Evolutionary conservation across 257 asterid genomes (phyloP).

Genomic region (Scutellaria barbata): DNA sequence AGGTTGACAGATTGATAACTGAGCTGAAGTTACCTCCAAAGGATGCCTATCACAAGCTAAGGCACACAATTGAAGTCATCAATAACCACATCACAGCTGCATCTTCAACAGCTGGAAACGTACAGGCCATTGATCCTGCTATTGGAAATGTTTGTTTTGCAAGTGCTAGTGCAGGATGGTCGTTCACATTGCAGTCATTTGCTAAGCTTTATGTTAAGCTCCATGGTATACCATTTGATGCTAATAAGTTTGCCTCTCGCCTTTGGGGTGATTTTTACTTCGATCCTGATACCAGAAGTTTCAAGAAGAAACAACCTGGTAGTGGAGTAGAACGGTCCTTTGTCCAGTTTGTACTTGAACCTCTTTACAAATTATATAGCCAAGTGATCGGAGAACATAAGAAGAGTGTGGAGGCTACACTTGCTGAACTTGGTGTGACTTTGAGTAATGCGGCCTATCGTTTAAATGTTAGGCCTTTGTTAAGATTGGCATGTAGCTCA

Average conservation of each 20-base stretch:
- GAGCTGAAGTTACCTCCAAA: conserved; percentile 96
- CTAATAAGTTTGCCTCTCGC: conserved; percentile 83
- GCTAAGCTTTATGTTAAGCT: conserved; percentile 93
- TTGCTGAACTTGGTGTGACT: conserved; percentile 91
- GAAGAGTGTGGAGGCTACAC: conserved; percentile 94
- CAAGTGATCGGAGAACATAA: conserved; percentile 98
- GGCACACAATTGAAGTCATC: conserved; percentile 87
- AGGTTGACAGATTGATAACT: conserved; percentile 92
- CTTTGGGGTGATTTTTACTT: conserved; percentile 98
- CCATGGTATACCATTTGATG: conserved; percentile 93
- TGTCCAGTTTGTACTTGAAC: conserved; percentile 95
- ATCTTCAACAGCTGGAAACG: conserved; percentile 91
- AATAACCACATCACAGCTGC: conserved; percentile 82
- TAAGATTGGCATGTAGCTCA: conserved; percentile 90
- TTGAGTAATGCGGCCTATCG: conserved; percentile 94
- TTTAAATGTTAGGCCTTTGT: conserved; percentile 86
- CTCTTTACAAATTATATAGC: conserved; percentile 90
- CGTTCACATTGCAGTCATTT: conserved; percentile 89
- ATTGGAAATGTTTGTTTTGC: conserved; percentile 95
- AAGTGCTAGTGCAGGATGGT: conserved; percentile 99
- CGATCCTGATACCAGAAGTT: conserved; percentile 73
- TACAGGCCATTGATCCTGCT: conserved; percentile 82
- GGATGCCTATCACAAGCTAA: conserved; percentile 93
- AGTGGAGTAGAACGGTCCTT: conserved; percentile 88
- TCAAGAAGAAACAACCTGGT: conserved; percentile 84